Percentiles rank a stretch among this genome's conserved stretches.
Evolutionary conservation across 257 asterid species (phyloP).

Genomic region (Solanum etuberosum): DNA sequence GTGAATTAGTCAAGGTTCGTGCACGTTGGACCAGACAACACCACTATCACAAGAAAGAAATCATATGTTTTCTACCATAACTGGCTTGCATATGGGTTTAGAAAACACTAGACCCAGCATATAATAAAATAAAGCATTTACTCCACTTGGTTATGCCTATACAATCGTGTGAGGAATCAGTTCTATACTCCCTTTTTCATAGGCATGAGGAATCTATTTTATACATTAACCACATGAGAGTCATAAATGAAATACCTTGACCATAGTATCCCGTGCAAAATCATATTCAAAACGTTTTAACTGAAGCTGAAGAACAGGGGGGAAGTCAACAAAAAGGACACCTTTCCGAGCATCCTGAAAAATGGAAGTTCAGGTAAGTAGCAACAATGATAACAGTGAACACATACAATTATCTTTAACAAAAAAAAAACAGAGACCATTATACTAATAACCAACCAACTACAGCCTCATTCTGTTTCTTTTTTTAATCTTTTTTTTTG

Average conservation of each 20-base stretch:
- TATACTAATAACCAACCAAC: neutral
- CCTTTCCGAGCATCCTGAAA: conserved; percentile 84
- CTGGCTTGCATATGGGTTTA: neutral
- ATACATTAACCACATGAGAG: neutral
- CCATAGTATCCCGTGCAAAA: conserved; percentile 72
- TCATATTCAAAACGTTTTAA: conserved; percentile 73
- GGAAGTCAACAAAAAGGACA: conserved; percentile 68
- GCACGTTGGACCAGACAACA: neutral
- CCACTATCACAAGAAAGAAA: neutral
- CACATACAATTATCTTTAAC: neutral
- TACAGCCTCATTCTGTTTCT: neutral
- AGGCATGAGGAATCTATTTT: neutral
- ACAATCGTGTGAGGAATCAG: neutral
- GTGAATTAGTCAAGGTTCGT: neutral
- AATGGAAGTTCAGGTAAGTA: neutral
- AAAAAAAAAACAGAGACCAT: neutral
- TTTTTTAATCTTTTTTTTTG: neutral
- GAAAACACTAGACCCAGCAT: neutral
- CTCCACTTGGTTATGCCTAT: neutral
- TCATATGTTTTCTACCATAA: neutral
- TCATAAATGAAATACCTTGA: conserved; percentile 35
- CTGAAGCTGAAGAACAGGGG: conserved; percentile 84
- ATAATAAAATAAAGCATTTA: neutral
- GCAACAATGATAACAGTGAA: neutral
- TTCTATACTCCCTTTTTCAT: neutral